Percentiles rank a stretch among this genome's conserved stretches.
phyloP scores from a whole-genome alignment of 2,329 filamentous ascomycete species.

The Diplocarpon rosae region DNA sequence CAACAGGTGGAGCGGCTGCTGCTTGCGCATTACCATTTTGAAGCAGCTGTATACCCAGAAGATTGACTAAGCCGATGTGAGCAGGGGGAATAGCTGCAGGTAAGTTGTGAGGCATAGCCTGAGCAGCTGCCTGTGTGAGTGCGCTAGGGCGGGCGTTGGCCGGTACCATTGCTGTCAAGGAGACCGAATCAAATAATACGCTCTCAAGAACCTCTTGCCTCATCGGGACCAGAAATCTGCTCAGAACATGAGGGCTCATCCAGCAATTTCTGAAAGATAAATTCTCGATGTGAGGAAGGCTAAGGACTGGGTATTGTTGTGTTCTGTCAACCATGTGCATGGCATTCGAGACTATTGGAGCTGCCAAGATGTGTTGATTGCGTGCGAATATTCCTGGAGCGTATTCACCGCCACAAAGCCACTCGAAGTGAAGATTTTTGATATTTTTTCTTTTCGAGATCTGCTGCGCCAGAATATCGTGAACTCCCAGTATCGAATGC shows the following conservation, averaged over 20 bases:
- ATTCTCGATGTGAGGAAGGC: conserved; percentile 44
- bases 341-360: conserved; percentile 36
- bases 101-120: conserved; percentile 4
- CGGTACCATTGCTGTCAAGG: conserved; percentile 41
- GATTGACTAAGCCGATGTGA: neutral
- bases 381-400: conserved; percentile 49
- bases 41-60: neutral
- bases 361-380: conserved; percentile 51
- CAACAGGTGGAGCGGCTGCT: neutral
- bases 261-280: conserved; percentile 60
- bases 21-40: neutral
- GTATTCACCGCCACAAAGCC: conserved; percentile 56
- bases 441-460: conserved; percentile 40
- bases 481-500: conserved; percentile 39
- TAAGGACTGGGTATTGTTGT: conserved; percentile 29
- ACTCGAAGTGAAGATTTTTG: conserved; percentile 51
- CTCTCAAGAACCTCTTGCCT: conserved; percentile 36
- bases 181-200: conserved; percentile 53
- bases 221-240: conserved; percentile 39
- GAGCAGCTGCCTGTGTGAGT: conserved; percentile 2
- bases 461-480: conserved; percentile 38
- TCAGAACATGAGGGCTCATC: conserved; percentile 47
- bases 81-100: conserved; percentile 3
- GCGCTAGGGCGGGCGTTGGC: conserved; percentile 12
- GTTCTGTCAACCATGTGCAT: conserved; percentile 24